phyloP scores from a whole-genome alignment of 2,329 filamentous ascomycete species.

The Penicillium corylophilum region DNA sequence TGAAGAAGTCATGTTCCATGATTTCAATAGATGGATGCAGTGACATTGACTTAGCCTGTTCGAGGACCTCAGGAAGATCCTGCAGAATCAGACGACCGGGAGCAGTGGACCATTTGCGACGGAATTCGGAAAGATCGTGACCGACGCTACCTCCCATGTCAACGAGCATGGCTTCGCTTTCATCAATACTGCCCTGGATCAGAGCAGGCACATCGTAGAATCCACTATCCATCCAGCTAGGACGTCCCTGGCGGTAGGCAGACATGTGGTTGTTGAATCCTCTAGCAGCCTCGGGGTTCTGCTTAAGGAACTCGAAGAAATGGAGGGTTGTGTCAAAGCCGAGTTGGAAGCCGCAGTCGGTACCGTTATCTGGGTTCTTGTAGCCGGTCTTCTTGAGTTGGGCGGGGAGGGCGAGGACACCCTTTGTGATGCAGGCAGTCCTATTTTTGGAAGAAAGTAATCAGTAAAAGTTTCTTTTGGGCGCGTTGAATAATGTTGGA shows the following conservation, averaged over 20 bases:
- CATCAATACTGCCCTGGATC: slow-evolving; percentile 5
- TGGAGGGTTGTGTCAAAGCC: slow-evolving; percentile 27
- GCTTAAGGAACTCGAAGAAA: slow-evolving; percentile 30
- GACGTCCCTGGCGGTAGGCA: slow-evolving; percentile 26
- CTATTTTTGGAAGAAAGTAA: slow-evolving; percentile 5
- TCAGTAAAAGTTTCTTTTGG: not conserved
- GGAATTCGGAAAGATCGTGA: slow-evolving; percentile 43
- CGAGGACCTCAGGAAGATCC: slow-evolving; percentile 46
- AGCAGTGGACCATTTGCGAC: slow-evolving; percentile 34
- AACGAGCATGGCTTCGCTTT: slow-evolving; percentile 33
- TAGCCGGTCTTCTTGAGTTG: slow-evolving; percentile 29
- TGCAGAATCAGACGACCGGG: slow-evolving; percentile 51
- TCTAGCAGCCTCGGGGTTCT: slow-evolving; percentile 16
- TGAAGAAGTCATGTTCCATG: slow-evolving; percentile 50
- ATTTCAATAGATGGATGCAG: slow-evolving; percentile 22
- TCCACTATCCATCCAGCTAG: slow-evolving; percentile 31
- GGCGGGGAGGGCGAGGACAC: slow-evolving; percentile 24
- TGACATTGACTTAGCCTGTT: slow-evolving; percentile 18
- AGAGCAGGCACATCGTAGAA: slow-evolving; percentile 31
- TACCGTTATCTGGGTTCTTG: slow-evolving; percentile 26
- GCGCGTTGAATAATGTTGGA: not conserved
- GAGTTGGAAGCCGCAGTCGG: slow-evolving; percentile 26
- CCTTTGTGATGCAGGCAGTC: slow-evolving; percentile 28
- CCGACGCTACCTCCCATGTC: slow-evolving; percentile 47
- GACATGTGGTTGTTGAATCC: slow-evolving; percentile 33